Evolutionary conservation across 768 basidiomycete species (phyloP), one percentile per base, ranked within the genome.

Genomic region (Polyporus arcularius): DNA sequence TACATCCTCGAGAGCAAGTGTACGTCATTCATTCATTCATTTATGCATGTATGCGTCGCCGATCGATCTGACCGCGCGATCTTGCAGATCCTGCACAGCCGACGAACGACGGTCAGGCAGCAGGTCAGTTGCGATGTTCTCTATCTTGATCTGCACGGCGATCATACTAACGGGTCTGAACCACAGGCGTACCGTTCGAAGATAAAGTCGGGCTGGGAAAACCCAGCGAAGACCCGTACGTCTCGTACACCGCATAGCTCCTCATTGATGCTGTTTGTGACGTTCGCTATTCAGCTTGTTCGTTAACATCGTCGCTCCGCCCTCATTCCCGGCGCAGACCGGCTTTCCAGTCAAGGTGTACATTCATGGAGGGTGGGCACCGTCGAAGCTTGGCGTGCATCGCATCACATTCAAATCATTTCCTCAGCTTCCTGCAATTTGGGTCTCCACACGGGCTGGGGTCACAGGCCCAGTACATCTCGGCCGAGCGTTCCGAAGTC

Each of bases 191-290:
- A 2, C 76, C 78, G 0, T 81, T 79, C 28, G 73, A 81, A 51
- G 83, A 89, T 59, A 86, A 84, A 72, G 82, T 90, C 26, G 89
- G 89, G 5, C 72, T 81, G 4, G 89, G 89, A 53, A 65, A 81
- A 62, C 87, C 90, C 1, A 83, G 85, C 0, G 90, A 93, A 69
- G 85, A 89, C 67, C 85, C 87, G 85, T 90, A 67, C 64, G 80
- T 61, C 0, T 16, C 35, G 15, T 51, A 49, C 10, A 35, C 6
- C 21, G 35, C 35, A 11, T 46, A 8, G 8, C 38, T 10, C 30
- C 30, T 65, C 35, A 47, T 35, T 31, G 0, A n/a, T 12, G 14
- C 5, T 14, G n/a, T 16, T 7, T 15, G 9, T 30, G 30, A 12
- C 31, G 26, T 18, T 9, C 28, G 3, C 12, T 14, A 15, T 21